Percentiles rank a stretch among this genome's conserved stretches.
Conservation (phyloP, 176 grass and related monocot genomes). For the Phoenix roebelenii region DNA sequence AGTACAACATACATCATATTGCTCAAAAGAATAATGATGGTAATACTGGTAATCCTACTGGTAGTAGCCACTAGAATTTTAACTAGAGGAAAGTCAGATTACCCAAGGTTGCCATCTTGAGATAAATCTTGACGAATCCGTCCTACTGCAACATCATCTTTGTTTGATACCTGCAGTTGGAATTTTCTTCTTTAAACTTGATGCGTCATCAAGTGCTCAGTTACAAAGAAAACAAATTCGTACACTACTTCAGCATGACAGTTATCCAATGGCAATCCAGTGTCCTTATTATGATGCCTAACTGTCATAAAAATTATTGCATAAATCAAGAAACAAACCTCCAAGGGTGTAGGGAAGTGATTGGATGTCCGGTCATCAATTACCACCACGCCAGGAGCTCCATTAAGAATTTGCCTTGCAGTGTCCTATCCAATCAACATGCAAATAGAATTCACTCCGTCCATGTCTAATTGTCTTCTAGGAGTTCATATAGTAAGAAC, state of each 20-base stretch:
- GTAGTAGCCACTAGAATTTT: neutral
- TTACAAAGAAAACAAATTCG: too few species aligned
- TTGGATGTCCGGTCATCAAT: slow-evolving; percentile 68
- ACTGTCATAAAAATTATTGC: too few species aligned
- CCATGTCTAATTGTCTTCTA: slow-evolving; percentile 1
- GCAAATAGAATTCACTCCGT: slow-evolving; percentile 23
- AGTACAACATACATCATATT: too few species aligned
- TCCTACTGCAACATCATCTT: slow-evolving; percentile 87
- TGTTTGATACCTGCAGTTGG: slow-evolving; percentile 73
- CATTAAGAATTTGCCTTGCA: slow-evolving; percentile 73
- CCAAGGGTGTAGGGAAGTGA: slow-evolving; percentile 68
- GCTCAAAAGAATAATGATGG: too few species aligned
- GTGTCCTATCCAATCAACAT: slow-evolving; percentile 52
- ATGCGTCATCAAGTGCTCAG: too few species aligned
- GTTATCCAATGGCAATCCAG: too few species aligned
- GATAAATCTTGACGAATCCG: slow-evolving; percentile 88
- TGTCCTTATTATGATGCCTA: too few species aligned
- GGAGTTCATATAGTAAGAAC: too few species aligned
- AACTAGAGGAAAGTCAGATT: slow-evolving; percentile 9
- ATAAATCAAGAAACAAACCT: slow-evolving; percentile 33
- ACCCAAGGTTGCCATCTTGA: slow-evolving; percentile 79
- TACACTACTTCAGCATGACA: too few species aligned
- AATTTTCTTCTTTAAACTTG: neutral
- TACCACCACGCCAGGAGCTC: slow-evolving; percentile 73
- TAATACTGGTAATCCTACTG: neutral